Base-by-base conservation (phyloP, 768 basidiomycete genomes). In the Russula ochroleuca region DNA sequence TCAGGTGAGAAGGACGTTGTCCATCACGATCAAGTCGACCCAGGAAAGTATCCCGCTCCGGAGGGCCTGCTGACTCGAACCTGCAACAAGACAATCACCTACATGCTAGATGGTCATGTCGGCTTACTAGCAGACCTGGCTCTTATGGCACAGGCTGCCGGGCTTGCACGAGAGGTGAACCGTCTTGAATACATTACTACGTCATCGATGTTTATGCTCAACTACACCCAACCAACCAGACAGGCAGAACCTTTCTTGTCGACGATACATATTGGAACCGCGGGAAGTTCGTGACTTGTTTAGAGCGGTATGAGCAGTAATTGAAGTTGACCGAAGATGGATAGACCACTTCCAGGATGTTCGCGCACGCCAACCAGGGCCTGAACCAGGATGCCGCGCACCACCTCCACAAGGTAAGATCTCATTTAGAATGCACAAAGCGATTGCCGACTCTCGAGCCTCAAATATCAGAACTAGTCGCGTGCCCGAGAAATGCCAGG, bases 241-340 rank as follows among this genome's bases (percentile, higher is more conserved):
- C 80, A 61, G 83, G 84, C 68, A 76, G 83, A 43, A 87, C 87
- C 3, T 85, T 90, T 73, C 77, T 89, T 58, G 76, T 90, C 5
- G 83, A 87, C 62, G 87, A 90, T 72, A 81, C 81, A 0, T 81
- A 84, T 65, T 90, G 88, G 87, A 84, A 87, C 71, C 81, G 87
- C 61, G 87, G 86, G 76, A 85, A 81, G 85, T 86, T 65, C 59
- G 83, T 74, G 41, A 23, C 5, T 19, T 41, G 23, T 31, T 49
- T 40, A n/a, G 23, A 50, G 31, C 58, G 17, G 15, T 11, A 25
- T 19, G 35, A 8, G 38, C 40, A 59, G 41, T 23, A 60, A 49
- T 50, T 66, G 45, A 57, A 45, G 25, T 40, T 15, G 35, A 64
- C 13, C 60, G 15, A 61, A 86, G 86, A 69, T 90, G 86, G 87